A percentile compares a stretch with the other conserved stretches of the same genome.
These are phyloP conservation scores for Albugo candida DNA, from an alignment of 352 stramenopile genomes.

Conservation along the genomic window DNA sequence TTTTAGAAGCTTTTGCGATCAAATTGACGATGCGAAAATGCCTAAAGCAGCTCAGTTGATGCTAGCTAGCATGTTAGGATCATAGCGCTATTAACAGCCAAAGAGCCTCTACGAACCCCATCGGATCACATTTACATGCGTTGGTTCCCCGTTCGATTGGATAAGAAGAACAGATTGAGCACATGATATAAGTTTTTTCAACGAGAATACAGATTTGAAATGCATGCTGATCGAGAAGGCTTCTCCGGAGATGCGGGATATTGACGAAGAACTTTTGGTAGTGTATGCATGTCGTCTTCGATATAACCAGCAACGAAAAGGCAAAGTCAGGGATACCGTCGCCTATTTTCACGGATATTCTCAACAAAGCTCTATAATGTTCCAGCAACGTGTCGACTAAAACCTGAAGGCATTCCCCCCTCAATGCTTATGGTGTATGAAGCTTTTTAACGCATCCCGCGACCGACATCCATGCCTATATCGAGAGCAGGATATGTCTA, in stretches of 20 bases:
- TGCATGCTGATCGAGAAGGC: conserved; percentile 99
- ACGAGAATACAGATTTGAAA: conserved; percentile 97
- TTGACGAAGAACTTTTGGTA: conserved; percentile 87
- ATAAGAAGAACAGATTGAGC: conserved; percentile 88
- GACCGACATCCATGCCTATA: conserved; percentile 78
- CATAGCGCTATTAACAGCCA: conserved; percentile 92
- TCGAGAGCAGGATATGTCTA: conserved; percentile 21
- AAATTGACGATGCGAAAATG: conserved; percentile 91
- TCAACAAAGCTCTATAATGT: conserved; percentile 56
- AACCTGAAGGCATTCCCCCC: conserved; percentile 77
- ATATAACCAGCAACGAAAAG: conserved; percentile 73
- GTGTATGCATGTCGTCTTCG: conserved; percentile 74
- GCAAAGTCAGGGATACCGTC: conserved; percentile 47
- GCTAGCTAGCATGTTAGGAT: conserved; percentile 95
- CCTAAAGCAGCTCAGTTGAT: conserved; percentile 95
- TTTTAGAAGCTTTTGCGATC: conserved; percentile 99
- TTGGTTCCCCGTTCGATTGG: conserved; percentile 71
- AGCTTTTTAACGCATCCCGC: conserved; percentile 90
- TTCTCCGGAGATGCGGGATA: conserved; percentile 94
- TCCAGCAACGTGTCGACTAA: conserved; percentile 88
- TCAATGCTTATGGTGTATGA: conserved; percentile 96
- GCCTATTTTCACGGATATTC: conserved; percentile 58
- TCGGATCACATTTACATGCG: conserved; percentile 90
- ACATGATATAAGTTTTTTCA: conserved; percentile 93
- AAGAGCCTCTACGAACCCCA: conserved; percentile 93